Percentiles rank a stretch among this genome's conserved stretches.
phyloP scores from a whole-genome alignment of 805 yeast species.

The Pichia californica region DNA sequence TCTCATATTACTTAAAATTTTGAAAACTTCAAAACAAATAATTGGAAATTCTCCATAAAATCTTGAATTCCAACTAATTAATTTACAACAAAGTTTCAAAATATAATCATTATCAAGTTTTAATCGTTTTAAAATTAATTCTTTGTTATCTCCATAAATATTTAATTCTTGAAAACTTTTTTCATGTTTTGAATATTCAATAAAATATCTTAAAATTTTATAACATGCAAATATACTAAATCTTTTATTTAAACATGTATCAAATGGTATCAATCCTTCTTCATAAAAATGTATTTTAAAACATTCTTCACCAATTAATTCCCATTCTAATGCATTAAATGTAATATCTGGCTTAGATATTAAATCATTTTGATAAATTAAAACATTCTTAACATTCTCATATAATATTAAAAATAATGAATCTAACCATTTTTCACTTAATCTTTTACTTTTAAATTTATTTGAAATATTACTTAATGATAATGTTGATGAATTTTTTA shows the following conservation, averaged over 20 bases:
- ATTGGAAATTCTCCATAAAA: conserved; percentile 54
- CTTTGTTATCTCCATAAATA: neutral
- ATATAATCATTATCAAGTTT: conserved; percentile 31
- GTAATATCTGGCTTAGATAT: conserved; percentile 23
- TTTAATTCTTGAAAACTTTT: conserved; percentile 10
- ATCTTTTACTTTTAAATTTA: conserved; percentile 38
- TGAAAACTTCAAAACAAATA: conserved; percentile 35
- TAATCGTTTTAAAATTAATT: neutral
- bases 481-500: conserved; percentile 1
- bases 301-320: conserved; percentile 54
- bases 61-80: conserved; percentile 56
- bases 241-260: conserved; percentile 49
- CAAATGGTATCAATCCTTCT: conserved; percentile 45
- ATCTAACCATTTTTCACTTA: conserved; percentile 72
- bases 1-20: conserved; percentile 34
- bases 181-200: conserved; percentile 18
- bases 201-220: conserved; percentile 42
- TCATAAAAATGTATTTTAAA: conserved; percentile 41
- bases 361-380: conserved; percentile 42
- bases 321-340: conserved; percentile 71
- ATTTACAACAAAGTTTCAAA: conserved; percentile 38
- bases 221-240: conserved; percentile 56
- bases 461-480: conserved; percentile 13
- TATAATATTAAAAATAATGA: conserved; percentile 58
- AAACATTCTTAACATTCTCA: conserved; percentile 71